Conservation (phyloP, 805 yeast genomes). For the Saturnispora mendoncae region DNA sequence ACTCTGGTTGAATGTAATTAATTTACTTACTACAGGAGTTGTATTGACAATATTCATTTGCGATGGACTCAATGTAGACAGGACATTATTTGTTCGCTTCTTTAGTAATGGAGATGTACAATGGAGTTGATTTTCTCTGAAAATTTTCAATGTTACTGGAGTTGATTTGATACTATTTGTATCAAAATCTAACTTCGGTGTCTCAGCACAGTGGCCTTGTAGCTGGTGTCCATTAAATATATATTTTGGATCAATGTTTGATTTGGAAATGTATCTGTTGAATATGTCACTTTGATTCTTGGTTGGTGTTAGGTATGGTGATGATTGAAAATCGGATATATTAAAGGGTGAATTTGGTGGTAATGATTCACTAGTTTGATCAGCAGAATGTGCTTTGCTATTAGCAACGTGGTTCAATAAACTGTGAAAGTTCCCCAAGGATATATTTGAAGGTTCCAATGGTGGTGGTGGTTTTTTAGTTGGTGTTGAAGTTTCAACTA, state of each 20-base stretch:
- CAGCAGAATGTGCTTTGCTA: background rate
- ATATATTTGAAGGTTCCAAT: background rate
- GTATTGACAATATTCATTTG: conserved; percentile 5
- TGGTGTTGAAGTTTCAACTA: conserved; percentile 1
- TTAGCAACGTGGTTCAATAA: background rate
- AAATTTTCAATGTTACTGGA: no score
- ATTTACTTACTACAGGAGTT: background rate
- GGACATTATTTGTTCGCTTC: background rate
- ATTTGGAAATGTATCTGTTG: background rate
- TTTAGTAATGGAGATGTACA: background rate
- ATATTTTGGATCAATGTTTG: conserved; percentile 3
- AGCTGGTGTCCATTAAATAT: background rate
- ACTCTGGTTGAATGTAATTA: no score
- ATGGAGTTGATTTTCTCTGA: background rate
- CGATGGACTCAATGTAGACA: conserved; percentile 2
- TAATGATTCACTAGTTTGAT: background rate
- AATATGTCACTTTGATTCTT: background rate
- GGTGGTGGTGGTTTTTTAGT: background rate
- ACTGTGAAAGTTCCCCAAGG: background rate
- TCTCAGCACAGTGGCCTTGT: background rate
- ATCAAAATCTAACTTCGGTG: background rate
- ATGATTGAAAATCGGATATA: background rate
- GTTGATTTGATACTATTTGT: background rate
- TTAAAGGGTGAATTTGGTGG: background rate
- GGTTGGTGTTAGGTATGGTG: conserved; percentile 6